Evolutionary conservation across 1,284 basidiomycete species (phyloP), one percentile per base, ranked within the genome.

Genomic region (Exobasidium rhododendri): DNA sequence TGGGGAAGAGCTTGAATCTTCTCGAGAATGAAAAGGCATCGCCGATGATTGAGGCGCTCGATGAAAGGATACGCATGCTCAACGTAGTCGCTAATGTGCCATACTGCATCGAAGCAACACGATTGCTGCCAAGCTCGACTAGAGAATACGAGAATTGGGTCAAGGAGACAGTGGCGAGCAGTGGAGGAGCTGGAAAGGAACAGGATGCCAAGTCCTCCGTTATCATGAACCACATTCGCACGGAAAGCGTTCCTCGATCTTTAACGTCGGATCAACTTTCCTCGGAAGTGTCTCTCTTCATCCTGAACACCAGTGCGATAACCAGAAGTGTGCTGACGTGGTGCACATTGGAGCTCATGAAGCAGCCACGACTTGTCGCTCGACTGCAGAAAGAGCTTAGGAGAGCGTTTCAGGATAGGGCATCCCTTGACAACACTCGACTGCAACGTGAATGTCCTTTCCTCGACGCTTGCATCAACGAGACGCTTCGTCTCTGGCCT

Each of bases 381-480:
- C 24, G 45, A 10, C 58, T 67, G 6, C 58, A 62, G 10, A 20
- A 59, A 10, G 67, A 68, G 53, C 45, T 67, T 14, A 56, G 56
- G 28, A 11, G 44, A 20, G 32, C 44, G 22, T 43, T 43, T 20
- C 11, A 35, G 44, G n/a, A 43, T 3, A 31, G 28, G 7, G 26
- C 17, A 43, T 7, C 29, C 49, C 29, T 55, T n/a, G 57, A 67
- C 24, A 56, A 65, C 13, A 29, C 51, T 52, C 57, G 52, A 24
- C 49, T 54, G 52, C 53, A 62, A 22, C 59, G 65, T 40, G 53
- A 61, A 4, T 65, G 66, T 50, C 65, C 63, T 0, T 58, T 64
- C 17, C 62, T 69, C 30, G 64, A 67, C 20, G 67, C 67, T 24
- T 24, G 59, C 24, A 67, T 69, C 62, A 64, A 67, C 43, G 67